Percentiles rank a stretch among this genome's conserved stretches.
Evolutionary conservation across 306 rosid genomes (phyloP).

Genomic region (Rosa persica): DNA sequence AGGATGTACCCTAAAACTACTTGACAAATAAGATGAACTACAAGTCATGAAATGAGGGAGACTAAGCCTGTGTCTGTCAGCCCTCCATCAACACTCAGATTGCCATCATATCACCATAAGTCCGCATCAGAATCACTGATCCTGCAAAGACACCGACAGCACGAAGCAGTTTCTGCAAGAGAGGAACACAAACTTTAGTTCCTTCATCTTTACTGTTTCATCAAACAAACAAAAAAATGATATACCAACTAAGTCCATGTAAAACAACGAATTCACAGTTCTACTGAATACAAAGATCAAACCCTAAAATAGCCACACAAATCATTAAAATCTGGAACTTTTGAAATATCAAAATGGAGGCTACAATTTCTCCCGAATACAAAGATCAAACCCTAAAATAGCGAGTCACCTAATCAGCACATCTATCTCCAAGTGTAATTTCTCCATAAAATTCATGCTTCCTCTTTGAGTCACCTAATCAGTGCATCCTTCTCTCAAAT

Average conservation of each 20-base stretch:
- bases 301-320: no score
- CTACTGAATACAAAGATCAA: no score
- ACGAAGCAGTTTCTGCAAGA: conserved; percentile 76
- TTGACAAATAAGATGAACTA: neutral
- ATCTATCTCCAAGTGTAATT: neutral
- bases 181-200: neutral
- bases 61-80: no score
- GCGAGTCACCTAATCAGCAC: neutral
- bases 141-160: conserved; percentile 78
- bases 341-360: neutral
- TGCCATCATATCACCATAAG: conserved; percentile 88
- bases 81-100: conserved; percentile 41
- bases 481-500: neutral
- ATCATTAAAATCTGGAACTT: neutral
- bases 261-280: neutral
- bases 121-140: conserved; percentile 66
- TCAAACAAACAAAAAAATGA: neutral
- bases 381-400: neutral
- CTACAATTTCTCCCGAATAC: neutral
- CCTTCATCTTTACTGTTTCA: neutral
- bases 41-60: neutral
- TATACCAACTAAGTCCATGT: neutral
- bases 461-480: neutral
- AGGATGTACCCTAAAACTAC: neutral
- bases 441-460: neutral